Conservation (phyloP, 495 filamentous ascomycete genomes). For the Viridothelium virens region DNA sequence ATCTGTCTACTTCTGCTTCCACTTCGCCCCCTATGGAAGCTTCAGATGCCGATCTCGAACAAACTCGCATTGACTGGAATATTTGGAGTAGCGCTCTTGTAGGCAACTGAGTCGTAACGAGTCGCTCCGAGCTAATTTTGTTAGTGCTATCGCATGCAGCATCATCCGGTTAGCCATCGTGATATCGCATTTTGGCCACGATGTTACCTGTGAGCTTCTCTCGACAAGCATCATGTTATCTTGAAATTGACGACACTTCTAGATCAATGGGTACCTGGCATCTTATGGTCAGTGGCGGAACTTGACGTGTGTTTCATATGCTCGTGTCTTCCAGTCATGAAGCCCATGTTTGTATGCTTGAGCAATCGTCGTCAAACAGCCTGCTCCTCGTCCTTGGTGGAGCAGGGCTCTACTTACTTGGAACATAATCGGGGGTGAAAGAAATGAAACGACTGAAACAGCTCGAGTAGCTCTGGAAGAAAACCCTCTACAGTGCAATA, state of each 20-base stretch:
- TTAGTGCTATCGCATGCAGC: neutral
- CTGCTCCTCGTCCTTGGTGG: no score
- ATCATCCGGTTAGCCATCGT: neutral
- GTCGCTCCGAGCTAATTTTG: neutral
- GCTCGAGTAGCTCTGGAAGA: no score
- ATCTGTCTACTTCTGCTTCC: neutral
- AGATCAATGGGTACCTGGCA: neutral
- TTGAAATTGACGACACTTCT: neutral
- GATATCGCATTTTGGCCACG: neutral
- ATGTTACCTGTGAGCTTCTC: neutral
- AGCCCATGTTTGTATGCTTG: neutral
- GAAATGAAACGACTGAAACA: no score
- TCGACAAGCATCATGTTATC: neutral
- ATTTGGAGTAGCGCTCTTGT: neutral
- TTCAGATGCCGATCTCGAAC: constrained; percentile 1
- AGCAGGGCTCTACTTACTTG: neutral
- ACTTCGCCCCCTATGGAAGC: neutral
- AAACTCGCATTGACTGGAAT: neutral
- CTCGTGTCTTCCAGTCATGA: constrained; percentile 8
- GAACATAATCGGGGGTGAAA: neutral
- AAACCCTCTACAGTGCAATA: no score
- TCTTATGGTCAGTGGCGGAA: neutral
- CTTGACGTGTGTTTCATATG: neutral
- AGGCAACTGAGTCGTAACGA: neutral
- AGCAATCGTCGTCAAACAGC: neutral